Conservation (phyloP, 805 yeast species). For the Naumovozyma dairenensis region DNA sequence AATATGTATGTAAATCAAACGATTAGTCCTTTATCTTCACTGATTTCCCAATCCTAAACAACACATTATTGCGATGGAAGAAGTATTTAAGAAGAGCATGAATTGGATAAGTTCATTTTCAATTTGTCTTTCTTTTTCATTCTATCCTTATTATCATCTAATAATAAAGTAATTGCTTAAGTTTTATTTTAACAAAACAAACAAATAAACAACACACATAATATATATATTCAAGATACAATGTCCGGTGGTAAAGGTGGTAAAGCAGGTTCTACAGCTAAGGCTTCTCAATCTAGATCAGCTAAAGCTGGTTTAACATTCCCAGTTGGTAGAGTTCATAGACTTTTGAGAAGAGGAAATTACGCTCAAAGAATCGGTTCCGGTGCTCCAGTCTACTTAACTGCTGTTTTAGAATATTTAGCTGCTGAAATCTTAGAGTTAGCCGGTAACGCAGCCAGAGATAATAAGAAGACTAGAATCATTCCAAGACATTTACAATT, state of each 20-base stretch:
- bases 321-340: slow-evolving; percentile 99
- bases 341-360: slow-evolving; percentile 93
- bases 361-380: slow-evolving; percentile 98
- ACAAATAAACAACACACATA: slow-evolving; percentile 5
- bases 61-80: too few relatives aligned
- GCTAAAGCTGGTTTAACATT: slow-evolving; percentile 97
- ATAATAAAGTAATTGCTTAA: too few relatives aligned
- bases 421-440: slow-evolving; percentile 97
- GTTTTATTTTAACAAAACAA: background rate
- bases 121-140: background rate
- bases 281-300: slow-evolving; percentile 96
- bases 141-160: background rate
- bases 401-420: slow-evolving; percentile 93
- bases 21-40: too few relatives aligned
- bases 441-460: slow-evolving; percentile 99
- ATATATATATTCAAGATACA: slow-evolving; percentile 13
- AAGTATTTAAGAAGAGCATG: too few relatives aligned
- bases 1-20: too few relatives aligned
- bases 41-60: too few relatives aligned
- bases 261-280: slow-evolving; percentile 90
- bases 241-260: slow-evolving; percentile 75
- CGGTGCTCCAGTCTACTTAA: slow-evolving; percentile 97
- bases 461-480: slow-evolving; percentile 97
- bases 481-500: slow-evolving; percentile 97
- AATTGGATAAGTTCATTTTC: too few relatives aligned